phyloP scores from a whole-genome alignment of 2,329 filamentous ascomycete species.

The Fusarium sp. region DNA sequence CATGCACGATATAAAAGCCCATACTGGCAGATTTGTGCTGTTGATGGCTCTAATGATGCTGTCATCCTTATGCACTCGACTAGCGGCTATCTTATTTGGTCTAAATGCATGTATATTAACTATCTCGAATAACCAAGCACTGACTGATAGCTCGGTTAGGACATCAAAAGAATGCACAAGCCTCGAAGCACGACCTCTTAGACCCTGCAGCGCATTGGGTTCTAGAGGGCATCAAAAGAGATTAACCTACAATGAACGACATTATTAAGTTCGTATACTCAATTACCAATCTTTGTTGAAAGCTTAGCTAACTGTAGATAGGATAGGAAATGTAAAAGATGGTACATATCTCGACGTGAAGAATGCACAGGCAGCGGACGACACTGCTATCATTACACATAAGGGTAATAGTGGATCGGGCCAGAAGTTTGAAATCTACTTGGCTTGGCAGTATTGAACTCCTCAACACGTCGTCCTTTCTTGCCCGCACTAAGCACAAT shows the following conservation, averaged over 20 bases:
- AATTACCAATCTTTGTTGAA: accelerated
- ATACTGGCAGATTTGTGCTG: background rate
- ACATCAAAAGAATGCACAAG: background rate
- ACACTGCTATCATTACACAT: background rate
- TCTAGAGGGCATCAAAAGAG: background rate
- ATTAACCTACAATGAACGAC: accelerated
- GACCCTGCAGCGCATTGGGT: background rate
- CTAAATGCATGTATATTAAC: background rate
- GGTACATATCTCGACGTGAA: background rate
- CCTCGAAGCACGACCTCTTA: background rate
- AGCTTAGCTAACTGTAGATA: background rate
- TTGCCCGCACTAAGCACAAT: no score
- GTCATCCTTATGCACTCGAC: background rate
- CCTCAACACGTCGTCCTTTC: no score
- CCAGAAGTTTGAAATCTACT: background rate
- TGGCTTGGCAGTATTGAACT: background rate
- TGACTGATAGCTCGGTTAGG: background rate
- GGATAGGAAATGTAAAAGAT: background rate
- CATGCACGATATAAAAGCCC: accelerated
- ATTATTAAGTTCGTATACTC: background rate
- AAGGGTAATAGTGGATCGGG: accelerated
- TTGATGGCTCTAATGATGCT: background rate
- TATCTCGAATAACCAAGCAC: accelerated
- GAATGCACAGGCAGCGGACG: background rate
- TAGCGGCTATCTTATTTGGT: background rate